phyloP scores from a whole-genome alignment of 345 rosid species.

The Hirschfeldia incana region DNA sequence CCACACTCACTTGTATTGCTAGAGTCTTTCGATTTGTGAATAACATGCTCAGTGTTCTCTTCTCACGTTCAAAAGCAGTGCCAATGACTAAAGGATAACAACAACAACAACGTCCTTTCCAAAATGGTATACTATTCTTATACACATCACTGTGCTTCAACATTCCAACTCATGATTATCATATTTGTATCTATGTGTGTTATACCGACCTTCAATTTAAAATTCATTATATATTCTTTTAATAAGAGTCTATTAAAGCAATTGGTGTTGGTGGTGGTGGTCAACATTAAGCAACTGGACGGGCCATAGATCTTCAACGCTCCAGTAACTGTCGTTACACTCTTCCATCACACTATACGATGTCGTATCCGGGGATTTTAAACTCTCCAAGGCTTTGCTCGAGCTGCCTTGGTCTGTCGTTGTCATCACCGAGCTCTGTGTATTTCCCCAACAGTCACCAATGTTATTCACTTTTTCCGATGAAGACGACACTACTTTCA shows the following conservation, averaged over 20 bases:
- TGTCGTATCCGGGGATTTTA: conserved; percentile 6
- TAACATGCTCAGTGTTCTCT: conserved; percentile 88
- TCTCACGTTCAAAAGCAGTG: conserved; percentile 70
- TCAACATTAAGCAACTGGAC: conserved; percentile 58
- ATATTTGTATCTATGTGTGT: neutral
- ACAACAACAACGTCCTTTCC: conserved; percentile 10
- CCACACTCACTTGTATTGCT: no score
- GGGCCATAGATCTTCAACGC: conserved; percentile 84
- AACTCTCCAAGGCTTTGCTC: conserved; percentile 10
- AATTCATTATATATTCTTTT: neutral
- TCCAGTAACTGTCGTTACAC: conserved; percentile 69
- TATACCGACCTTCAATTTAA: neutral
- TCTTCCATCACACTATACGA: conserved; percentile 38
- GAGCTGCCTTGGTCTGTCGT: conserved; percentile 31
- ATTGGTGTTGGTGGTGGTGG: conserved; percentile 10
- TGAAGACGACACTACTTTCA: conserved; percentile 40
- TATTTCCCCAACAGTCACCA: conserved; percentile 8
- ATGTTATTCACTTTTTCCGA: neutral
- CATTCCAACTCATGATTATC: neutral
- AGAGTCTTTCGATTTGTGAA: no score
- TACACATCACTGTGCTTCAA: neutral
- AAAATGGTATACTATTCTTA: neutral
- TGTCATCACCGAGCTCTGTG: conserved; percentile 27
- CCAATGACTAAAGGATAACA: conserved; percentile 43
- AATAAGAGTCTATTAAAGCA: neutral